A percentile compares a stretch with the other conserved stretches of the same genome.
Conservation (phyloP, 352 stramenopile genomes). For the Globisporangium apiculatum region DNA sequence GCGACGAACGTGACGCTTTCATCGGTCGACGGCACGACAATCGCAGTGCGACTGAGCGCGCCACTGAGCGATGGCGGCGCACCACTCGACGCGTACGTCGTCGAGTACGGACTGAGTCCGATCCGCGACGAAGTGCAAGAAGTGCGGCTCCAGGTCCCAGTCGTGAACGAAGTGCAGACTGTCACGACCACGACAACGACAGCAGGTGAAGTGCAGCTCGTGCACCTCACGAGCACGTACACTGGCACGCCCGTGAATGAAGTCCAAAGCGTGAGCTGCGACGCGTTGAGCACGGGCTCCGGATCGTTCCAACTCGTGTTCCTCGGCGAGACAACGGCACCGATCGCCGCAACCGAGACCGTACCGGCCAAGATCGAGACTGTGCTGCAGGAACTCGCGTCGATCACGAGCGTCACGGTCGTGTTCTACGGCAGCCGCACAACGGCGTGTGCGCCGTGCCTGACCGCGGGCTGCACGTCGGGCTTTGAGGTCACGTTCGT, state of each 20-base stretch:
- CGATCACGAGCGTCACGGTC: conserved; percentile 84
- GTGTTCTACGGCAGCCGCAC: conserved; percentile 42
- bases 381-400: conserved; percentile 85
- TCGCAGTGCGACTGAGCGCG: conserved; percentile 71
- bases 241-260: conserved; percentile 47
- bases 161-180: conserved; percentile 64
- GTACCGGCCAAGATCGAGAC: conserved; percentile 67
- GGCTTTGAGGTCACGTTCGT: conserved; percentile 89
- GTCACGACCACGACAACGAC: conserved; percentile 68
- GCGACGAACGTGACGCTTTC: conserved; percentile 70
- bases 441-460: conserved; percentile 71
- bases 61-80: conserved; percentile 84
- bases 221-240: conserved; percentile 83
- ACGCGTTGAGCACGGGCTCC: conserved; percentile 58
- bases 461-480: conserved; percentile 33
- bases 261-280: conserved; percentile 89
- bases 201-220: conserved; percentile 84
- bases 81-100: conserved; percentile 82
- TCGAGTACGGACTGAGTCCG: conserved; percentile 84
- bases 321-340: conserved; percentile 81
- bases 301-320: conserved; percentile 87
- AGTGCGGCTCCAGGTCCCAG: conserved; percentile 44
- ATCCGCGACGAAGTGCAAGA: conserved; percentile 83
- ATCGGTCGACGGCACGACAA: conserved; percentile 83
- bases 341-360: conserved; percentile 81